These are phyloP conservation scores for Globisporangium spinosum DNA, from an alignment of 352 stramenopile genomes.

Conservation along the genomic window DNA sequence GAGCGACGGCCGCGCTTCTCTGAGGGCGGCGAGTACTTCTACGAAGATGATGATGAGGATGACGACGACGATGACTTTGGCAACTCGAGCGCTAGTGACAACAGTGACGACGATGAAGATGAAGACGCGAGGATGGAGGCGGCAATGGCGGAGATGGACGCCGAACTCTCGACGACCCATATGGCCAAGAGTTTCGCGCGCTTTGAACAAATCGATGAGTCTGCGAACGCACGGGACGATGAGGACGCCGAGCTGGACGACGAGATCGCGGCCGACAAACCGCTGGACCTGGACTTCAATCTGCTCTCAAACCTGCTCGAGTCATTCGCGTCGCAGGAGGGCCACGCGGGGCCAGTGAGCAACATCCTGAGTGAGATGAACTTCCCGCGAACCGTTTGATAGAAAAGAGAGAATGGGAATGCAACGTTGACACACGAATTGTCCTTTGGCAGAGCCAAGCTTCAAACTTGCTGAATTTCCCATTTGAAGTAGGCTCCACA, in stretches of 20 bases:
- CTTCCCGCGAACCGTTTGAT: constrained; percentile 17
- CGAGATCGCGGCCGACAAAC: constrained; percentile 29
- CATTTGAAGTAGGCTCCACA: background rate
- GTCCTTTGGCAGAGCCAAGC: background rate
- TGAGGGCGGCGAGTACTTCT: constrained; percentile 15
- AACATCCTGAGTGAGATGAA: constrained; percentile 71
- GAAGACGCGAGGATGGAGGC: constrained; percentile 42
- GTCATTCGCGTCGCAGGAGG: constrained; percentile 77
- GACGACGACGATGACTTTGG: constrained; percentile 23
- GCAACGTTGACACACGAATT: background rate
- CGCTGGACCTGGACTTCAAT: constrained; percentile 80
- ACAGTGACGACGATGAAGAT: constrained; percentile 31
- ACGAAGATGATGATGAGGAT: constrained; percentile 22
- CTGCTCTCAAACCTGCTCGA: constrained; percentile 80
- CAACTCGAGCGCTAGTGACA: constrained; percentile 23
- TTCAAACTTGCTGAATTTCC: background rate
- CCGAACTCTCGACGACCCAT: constrained; percentile 48
- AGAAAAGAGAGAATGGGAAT: background rate
- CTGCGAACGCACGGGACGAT: background rate
- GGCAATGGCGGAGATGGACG: constrained; percentile 79
- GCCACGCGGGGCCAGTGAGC: constrained; percentile 60
- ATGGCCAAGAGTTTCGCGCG: constrained; percentile 54
- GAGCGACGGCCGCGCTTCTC: constrained; percentile 14
- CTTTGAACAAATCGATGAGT: constrained; percentile 12
- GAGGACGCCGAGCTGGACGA: constrained; percentile 13